Conservation (phyloP, 1,284 basidiomycete species). For the Peniophora sp. region DNA sequence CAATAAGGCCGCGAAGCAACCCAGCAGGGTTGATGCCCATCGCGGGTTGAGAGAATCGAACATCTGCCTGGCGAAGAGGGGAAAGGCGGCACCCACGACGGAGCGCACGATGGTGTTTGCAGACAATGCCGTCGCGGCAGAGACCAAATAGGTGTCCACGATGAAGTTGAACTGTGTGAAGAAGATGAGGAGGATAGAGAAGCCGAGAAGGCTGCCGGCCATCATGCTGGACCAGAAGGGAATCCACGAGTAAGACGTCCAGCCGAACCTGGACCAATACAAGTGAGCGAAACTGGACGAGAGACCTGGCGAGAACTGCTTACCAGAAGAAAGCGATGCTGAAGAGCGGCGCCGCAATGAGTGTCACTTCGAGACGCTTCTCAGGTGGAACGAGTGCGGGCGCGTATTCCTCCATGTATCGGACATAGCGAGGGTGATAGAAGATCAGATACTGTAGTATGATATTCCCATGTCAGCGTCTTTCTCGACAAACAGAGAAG, state of each 20-base stretch:
- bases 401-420: conserved; percentile 23
- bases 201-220: conserved; percentile 20
- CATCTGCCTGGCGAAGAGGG: conserved; percentile 28
- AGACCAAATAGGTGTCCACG: conserved; percentile 29
- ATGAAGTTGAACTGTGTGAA: conserved; percentile 28
- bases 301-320: too few relatives aligned
- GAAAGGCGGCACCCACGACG: conserved; percentile 18
- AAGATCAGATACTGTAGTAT: conserved; percentile 17
- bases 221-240: conserved; percentile 25
- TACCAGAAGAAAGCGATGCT: conserved; percentile 34
- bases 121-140: conserved; percentile 30
- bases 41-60: conserved; percentile 23
- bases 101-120: conserved; percentile 27
- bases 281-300: too few relatives aligned
- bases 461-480: too few relatives aligned
- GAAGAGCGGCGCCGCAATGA: conserved; percentile 33
- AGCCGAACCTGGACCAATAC: conserved; percentile 22
- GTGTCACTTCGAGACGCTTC: conserved; percentile 33
- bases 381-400: conserved; percentile 36
- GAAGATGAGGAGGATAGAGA: conserved; percentile 22
- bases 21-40: conserved; percentile 26
- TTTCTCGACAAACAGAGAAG: too few relatives aligned
- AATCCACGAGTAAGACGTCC: conserved; percentile 31
- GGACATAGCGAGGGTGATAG: conserved; percentile 25
- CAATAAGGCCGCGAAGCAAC: conserved; percentile 20